Evolutionary conservation across 371 early-diverging fungal genomes (phyloP).

Genomic region (Chytridium lagenaria): DNA sequence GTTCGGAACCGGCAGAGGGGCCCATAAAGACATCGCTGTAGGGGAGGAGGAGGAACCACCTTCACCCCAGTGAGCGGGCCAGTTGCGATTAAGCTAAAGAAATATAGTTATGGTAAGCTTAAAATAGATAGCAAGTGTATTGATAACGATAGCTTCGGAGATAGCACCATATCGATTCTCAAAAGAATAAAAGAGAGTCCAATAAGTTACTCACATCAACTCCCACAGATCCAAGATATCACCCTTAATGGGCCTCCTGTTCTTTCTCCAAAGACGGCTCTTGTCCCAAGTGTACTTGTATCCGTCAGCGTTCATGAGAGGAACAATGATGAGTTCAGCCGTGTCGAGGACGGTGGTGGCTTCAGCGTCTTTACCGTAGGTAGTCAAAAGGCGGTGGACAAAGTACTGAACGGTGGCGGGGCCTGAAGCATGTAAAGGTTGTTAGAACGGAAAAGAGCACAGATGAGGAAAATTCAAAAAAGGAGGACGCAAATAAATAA

Average conservation of each 20-base stretch:
- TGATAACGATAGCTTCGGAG: too few relatives aligned
- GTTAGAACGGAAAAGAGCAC: too few relatives aligned
- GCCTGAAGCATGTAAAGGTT: too few relatives aligned
- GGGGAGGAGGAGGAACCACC: conserved; percentile 60
- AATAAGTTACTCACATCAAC: conserved; percentile 30
- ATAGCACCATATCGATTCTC: too few relatives aligned
- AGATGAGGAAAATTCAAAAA: too few relatives aligned
- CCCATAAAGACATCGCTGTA: conserved; percentile 64
- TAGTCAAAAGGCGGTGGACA: conserved; percentile 48
- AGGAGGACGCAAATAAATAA: too few relatives aligned
- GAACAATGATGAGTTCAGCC: conserved; percentile 60
- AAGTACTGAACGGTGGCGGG: conserved; percentile 58
- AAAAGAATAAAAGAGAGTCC: conserved; percentile 8
- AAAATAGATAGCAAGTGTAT: neutral
- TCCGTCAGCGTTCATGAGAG: conserved; percentile 69
- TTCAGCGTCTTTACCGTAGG: conserved; percentile 49
- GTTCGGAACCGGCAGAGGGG: conserved; percentile 59
- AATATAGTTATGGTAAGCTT: neutral
- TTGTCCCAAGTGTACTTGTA: conserved; percentile 61
- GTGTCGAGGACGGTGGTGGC: conserved; percentile 47
- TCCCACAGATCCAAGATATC: conserved; percentile 43
- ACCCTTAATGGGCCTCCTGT: conserved; percentile 46
- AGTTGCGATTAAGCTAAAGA: conserved; percentile 52
- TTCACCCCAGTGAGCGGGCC: conserved; percentile 62
- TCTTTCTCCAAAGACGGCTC: conserved; percentile 69